Evolutionary conservation across 1,284 basidiomycete genomes (phyloP).

Genomic region (Rhodotorula sp.): DNA sequence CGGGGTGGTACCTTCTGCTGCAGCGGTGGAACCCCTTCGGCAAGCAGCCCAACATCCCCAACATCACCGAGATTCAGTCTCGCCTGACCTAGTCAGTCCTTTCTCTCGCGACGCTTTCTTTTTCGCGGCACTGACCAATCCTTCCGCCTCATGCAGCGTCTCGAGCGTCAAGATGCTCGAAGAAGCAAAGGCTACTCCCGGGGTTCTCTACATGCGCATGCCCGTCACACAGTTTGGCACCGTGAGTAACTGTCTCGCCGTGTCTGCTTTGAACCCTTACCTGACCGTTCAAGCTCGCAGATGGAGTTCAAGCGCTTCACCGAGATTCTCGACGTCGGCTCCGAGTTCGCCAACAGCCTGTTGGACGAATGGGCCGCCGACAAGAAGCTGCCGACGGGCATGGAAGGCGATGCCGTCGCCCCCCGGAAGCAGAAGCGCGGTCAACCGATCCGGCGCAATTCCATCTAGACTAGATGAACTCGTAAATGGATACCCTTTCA

Average conservation of each 20-base stretch:
- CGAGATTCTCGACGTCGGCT: conserved; percentile 74
- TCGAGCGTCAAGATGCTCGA: conserved; percentile 93
- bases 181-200: conserved; percentile 83
- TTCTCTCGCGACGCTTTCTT: not conserved
- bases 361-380: conserved; percentile 77
- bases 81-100: conserved; percentile 83
- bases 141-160: conserved; percentile 59
- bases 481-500: not conserved
- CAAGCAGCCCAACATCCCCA: conserved; percentile 66
- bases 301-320: conserved; percentile 66
- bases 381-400: conserved; percentile 70
- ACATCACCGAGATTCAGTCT: conserved; percentile 94
- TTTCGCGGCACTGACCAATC: conserved; percentile 19
- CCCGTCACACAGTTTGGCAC: conserved; percentile 57
- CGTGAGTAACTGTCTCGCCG: conserved; percentile 8
- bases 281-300: conserved; percentile 40
- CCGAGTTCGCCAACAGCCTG: conserved; percentile 68
- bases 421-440: conserved; percentile 63
- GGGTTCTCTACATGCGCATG: conserved; percentile 90
- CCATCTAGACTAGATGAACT: conserved; percentile 51
- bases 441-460: conserved; percentile 70
- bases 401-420: conserved; percentile 55
- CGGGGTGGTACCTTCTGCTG: conserved; percentile 93
- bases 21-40: conserved; percentile 66
- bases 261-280: not conserved